Conservation (phyloP, 352 stramenopile species). For the Elongisporangium anandrum region DNA sequence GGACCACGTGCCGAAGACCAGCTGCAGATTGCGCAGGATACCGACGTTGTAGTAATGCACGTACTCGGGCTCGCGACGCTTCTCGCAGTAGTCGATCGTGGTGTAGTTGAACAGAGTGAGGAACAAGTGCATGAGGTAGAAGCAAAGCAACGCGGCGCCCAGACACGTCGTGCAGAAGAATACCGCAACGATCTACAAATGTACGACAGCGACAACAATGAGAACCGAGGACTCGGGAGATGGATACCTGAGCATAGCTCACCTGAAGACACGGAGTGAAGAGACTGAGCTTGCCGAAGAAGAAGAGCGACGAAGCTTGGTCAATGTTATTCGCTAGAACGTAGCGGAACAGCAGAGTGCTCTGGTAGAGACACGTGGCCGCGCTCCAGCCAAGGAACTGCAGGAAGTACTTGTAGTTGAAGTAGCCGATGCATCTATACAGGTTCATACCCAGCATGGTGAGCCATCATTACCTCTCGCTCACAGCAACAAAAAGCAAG, state of each 20-base stretch:
- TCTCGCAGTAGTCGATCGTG: constrained; percentile 87
- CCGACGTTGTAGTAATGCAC: constrained; percentile 81
- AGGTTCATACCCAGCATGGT: no score
- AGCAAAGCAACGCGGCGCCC: constrained; percentile 59
- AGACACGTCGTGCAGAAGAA: constrained; percentile 73
- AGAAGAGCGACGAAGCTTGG: constrained; percentile 43
- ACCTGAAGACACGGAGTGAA: constrained; percentile 63
- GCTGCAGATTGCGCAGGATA: constrained; percentile 64
- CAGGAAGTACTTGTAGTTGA: constrained; percentile 90
- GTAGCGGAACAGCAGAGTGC: constrained; percentile 62
- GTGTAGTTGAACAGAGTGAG: constrained; percentile 70
- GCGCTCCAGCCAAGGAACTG: constrained; percentile 80
- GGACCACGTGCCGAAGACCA: constrained; percentile 63
- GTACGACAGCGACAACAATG: not conserved
- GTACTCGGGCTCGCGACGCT: constrained; percentile 68
- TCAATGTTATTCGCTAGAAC: constrained; percentile 51
- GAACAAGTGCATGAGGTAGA: constrained; percentile 75
- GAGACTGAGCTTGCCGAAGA: constrained; percentile 48
- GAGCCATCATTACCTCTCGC: no score
- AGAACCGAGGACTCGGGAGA: not conserved
- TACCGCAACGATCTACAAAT: constrained; percentile 61
- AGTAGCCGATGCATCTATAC: constrained; percentile 77
- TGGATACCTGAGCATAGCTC: not conserved
- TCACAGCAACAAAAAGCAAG: not conserved
- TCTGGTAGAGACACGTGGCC: constrained; percentile 61